These are phyloP conservation scores for Solanum hybrid DNA, from an alignment of 305 asterid genomes.

Conservation along the genomic window DNA sequence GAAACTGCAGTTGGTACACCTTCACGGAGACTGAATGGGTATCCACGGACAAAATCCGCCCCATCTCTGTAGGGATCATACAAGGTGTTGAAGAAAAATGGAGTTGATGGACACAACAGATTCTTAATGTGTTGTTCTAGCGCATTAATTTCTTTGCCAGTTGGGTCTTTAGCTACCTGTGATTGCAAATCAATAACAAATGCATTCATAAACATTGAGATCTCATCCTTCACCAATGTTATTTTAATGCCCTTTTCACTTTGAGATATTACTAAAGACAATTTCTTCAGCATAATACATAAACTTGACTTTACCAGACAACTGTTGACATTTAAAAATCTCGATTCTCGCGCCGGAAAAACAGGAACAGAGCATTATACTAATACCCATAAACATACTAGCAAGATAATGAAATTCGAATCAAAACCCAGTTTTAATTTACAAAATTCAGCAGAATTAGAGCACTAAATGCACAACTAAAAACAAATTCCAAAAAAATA, in stretches of 20 bases:
- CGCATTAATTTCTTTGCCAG: conserved; percentile 68
- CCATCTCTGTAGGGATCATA: conserved; percentile 71
- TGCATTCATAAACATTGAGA: background rate
- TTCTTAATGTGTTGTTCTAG: conserved; percentile 77
- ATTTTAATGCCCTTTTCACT: background rate
- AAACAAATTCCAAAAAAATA: background rate
- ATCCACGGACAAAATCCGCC: conserved; percentile 69
- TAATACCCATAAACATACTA: background rate
- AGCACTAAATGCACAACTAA: background rate
- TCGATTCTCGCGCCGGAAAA: background rate
- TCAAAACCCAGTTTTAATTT: background rate
- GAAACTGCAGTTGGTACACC: conserved; percentile 70
- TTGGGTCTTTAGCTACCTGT: conserved; percentile 72
- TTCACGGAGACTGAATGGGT: conserved; percentile 86
- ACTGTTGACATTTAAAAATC: background rate
- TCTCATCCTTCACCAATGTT: background rate
- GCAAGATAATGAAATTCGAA: background rate
- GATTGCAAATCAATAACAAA: conserved; percentile 11
- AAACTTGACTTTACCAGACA: too few relatives aligned
- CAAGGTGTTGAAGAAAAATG: conserved; percentile 74
- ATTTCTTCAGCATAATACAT: background rate
- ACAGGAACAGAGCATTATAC: background rate
- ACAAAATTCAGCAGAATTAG: background rate
- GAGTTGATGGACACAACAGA: conserved; percentile 58
- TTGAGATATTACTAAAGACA: background rate